These are phyloP conservation scores for Saksenaea vasiformis DNA, from an alignment of 371 early-diverging fungal species.

Conservation along the genomic window DNA sequence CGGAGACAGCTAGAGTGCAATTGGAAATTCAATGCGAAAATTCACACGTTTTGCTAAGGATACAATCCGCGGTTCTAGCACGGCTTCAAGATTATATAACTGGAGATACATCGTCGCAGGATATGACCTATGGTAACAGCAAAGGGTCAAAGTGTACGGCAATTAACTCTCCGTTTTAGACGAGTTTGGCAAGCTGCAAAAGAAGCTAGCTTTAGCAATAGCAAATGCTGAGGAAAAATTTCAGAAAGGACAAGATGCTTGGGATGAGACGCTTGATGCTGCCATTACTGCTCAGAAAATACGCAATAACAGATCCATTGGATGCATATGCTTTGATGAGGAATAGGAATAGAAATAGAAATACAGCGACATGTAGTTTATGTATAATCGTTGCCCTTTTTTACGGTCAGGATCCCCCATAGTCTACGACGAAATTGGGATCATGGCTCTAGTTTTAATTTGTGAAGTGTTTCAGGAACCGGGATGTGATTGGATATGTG, in stretches of 20 bases:
- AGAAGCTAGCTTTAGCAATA: background rate
- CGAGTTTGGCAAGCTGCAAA: background rate
- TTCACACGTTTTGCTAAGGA: background rate
- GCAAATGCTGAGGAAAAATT: background rate
- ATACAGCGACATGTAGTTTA: too few relatives aligned
- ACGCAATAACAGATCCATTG: background rate
- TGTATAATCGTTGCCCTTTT: too few relatives aligned
- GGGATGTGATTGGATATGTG: too few relatives aligned
- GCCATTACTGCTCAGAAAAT: background rate
- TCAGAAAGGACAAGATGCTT: background rate
- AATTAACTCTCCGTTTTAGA: background rate
- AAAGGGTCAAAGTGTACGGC: background rate
- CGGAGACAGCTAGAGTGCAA: background rate
- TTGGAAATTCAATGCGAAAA: background rate
- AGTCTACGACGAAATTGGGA: too few relatives aligned
- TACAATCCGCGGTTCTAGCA: background rate
- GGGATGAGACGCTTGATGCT: background rate
- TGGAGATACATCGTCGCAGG: background rate
- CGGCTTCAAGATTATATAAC: background rate
- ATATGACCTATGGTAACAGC: background rate
- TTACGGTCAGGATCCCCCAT: too few relatives aligned
- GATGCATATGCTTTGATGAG: background rate
- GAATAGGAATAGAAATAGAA: background rate
- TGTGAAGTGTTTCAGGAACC: too few relatives aligned
- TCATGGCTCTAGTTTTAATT: too few relatives aligned